Conservation (phyloP, 2,329 filamentous ascomycete genomes). For the Dendrostoma leiphaemia region DNA sequence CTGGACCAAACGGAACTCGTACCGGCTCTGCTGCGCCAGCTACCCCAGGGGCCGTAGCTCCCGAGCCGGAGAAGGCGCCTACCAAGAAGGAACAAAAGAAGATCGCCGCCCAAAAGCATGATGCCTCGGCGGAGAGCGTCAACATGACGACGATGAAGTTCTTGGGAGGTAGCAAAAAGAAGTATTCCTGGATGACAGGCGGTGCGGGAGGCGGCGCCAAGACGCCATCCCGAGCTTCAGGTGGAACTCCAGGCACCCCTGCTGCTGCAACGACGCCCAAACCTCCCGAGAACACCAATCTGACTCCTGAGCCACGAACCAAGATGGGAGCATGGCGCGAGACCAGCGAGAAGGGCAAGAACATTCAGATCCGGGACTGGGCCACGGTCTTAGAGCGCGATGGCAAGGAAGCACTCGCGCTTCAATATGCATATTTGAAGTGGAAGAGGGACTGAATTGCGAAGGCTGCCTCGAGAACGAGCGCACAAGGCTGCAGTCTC, state of each 20-base stretch:
- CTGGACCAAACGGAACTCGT: conserved; percentile 49
- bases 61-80: conserved; percentile 65
- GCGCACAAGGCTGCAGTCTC: neutral
- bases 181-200: conserved; percentile 74
- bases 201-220: conserved; percentile 50
- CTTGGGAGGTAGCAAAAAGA: conserved; percentile 58
- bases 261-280: conserved; percentile 18
- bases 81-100: conserved; percentile 86
- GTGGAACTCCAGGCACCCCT: conserved; percentile 21
- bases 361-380: conserved; percentile 83
- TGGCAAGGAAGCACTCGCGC: conserved; percentile 61
- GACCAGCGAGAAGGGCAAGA: conserved; percentile 70
- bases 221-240: conserved; percentile 28
- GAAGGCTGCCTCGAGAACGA: conserved; percentile 26
- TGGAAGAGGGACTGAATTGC: conserved; percentile 47
- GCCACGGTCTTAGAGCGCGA: conserved; percentile 77
- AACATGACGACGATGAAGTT: conserved; percentile 76
- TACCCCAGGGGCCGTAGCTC: conserved; percentile 61
- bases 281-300: conserved; percentile 35
- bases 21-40: conserved; percentile 57
- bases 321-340: conserved; percentile 76
- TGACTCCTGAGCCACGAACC: conserved; percentile 59
- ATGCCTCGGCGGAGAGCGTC: conserved; percentile 76
- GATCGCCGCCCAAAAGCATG: conserved; percentile 71
- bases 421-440: conserved; percentile 56